Conservation (phyloP, 1,139 yeast genomes). For the Geotrichum histeridarum region DNA sequence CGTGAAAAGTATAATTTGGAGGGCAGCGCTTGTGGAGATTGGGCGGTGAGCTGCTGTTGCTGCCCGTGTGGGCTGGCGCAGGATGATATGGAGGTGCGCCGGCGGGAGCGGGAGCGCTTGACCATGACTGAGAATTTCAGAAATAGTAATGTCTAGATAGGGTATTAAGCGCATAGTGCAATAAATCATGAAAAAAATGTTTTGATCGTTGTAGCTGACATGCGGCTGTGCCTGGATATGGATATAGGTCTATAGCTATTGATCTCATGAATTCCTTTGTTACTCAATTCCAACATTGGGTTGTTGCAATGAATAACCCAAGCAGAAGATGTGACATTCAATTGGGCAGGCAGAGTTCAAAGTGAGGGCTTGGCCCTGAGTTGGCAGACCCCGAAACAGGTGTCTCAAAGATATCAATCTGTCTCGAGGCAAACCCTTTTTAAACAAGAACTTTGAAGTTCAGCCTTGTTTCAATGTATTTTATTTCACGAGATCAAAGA, state of each 20-base stretch:
- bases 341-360: too few species aligned
- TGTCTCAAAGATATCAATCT: too few species aligned
- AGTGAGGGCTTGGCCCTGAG: too few species aligned
- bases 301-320: background rate
- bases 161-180: background rate
- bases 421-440: too few species aligned
- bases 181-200: background rate
- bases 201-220: background rate
- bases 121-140: background rate
- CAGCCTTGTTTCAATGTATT: too few species aligned
- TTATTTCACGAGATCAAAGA: too few species aligned
- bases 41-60: conserved; percentile 8
- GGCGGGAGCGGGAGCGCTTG: background rate
- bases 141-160: background rate
- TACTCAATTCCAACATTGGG: background rate
- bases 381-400: too few species aligned
- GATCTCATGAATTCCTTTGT: background rate
- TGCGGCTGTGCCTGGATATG: background rate
- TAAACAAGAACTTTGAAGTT: too few species aligned
- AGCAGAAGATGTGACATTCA: too few species aligned
- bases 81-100: conserved; percentile 10
- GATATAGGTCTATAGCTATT: background rate
- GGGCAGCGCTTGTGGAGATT: background rate
- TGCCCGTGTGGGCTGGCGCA: conserved; percentile 11
- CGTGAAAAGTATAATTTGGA: conserved; percentile 4